These are phyloP conservation scores for Atkinsonella hypoxylon DNA, from an alignment of 2,329 filamentous ascomycete genomes.

Conservation along the genomic window DNA sequence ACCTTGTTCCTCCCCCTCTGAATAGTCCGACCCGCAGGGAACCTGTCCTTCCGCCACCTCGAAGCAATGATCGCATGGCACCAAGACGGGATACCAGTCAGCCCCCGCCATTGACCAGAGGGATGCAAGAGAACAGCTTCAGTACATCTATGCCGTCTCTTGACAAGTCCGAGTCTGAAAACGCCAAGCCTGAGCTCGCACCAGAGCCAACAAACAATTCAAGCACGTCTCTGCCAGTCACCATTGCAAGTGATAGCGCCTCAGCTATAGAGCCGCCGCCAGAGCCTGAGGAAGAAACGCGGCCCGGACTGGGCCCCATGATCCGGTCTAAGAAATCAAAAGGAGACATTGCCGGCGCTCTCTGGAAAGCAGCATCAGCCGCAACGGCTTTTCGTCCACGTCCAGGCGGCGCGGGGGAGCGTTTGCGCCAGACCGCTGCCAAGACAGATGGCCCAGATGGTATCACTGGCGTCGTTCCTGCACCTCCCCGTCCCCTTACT, in stretches of 20 bases:
- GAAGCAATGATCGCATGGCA: constrained; percentile 37
- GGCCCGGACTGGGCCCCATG: constrained; percentile 85
- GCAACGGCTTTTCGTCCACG: constrained; percentile 66
- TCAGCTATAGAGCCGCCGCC: constrained; percentile 12
- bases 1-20: constrained; percentile 45
- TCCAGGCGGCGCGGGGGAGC: constrained; percentile 74
- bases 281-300: constrained; percentile 24
- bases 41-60: constrained; percentile 33
- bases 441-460: constrained; percentile 67
- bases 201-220: constrained; percentile 9
- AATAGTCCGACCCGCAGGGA: constrained; percentile 40
- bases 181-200: constrained; percentile 5
- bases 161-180: constrained; percentile 6
- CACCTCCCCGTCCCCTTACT: constrained; percentile 44
- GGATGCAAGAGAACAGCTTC: constrained; percentile 15
- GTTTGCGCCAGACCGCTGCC: constrained; percentile 51
- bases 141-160: constrained; percentile 13
- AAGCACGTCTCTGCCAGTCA: constrained; percentile 13
- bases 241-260: constrained; percentile 17
- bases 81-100: constrained; percentile 30
- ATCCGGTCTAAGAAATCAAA: constrained; percentile 67
- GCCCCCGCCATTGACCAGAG: background rate
- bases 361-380: constrained; percentile 60
- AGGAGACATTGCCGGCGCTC: constrained; percentile 59
- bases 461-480: constrained; percentile 78